These are phyloP conservation scores for Parmelia sp. DNA, from an alignment of 495 filamentous ascomycete species.

Conservation along the genomic window DNA sequence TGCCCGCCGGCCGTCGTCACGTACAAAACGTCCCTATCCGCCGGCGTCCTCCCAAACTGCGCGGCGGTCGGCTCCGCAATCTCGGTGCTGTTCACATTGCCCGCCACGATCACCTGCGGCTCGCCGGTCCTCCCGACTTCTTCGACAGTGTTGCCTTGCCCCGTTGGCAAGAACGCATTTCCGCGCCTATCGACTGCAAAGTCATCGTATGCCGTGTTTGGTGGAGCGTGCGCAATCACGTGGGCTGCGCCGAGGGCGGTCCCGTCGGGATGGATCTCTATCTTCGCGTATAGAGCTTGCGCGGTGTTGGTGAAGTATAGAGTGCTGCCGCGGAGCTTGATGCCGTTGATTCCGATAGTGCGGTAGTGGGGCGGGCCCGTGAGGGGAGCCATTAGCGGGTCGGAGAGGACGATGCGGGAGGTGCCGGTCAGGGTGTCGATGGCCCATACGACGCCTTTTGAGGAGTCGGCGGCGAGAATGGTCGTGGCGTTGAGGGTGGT, in stretches of 20 bases:
- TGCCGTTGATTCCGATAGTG: conserved; percentile 36
- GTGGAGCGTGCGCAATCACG: not conserved
- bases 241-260: conserved; percentile 14
- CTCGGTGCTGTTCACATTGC: conserved; percentile 12
- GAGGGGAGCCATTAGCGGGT: conserved; percentile 26
- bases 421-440: conserved; percentile 22
- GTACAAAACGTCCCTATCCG: conserved; percentile 15
- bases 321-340: conserved; percentile 23
- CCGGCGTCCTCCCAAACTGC: conserved; percentile 28
- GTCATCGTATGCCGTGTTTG: conserved; percentile 28
- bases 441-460: conserved; percentile 31
- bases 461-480: conserved; percentile 24
- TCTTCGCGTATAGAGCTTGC: conserved; percentile 27
- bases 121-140: conserved; percentile 15
- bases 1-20: conserved; percentile 17
- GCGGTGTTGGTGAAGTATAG: conserved; percentile 40
- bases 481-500: conserved; percentile 3
- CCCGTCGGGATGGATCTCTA: conserved; percentile 26
- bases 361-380: conserved; percentile 19
- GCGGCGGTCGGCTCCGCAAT: conserved; percentile 26
- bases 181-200: conserved; percentile 25
- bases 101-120: conserved; percentile 7
- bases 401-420: conserved; percentile 24
- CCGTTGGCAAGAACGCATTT: conserved; percentile 20
- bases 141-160: conserved; percentile 15